phyloP scores from a whole-genome alignment of 1,284 basidiomycete species.

The Stygiomarasmius scandens region DNA sequence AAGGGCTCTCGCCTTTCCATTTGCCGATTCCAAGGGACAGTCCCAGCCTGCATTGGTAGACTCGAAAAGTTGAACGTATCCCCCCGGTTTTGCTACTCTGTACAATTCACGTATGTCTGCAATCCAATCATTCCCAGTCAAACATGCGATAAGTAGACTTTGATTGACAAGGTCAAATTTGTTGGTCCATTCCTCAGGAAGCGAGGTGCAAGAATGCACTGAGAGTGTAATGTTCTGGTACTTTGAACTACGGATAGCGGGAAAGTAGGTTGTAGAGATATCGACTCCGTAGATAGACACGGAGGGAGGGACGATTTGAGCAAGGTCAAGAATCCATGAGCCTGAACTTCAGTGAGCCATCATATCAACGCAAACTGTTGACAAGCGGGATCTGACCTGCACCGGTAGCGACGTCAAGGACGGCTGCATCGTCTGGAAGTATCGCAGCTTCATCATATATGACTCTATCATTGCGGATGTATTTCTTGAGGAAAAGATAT shows the following conservation, averaged over 20 bases:
- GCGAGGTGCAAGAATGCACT: slow-evolving; percentile 17
- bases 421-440: too few relatives aligned
- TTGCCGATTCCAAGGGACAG: neutral
- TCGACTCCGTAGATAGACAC: slow-evolving; percentile 20
- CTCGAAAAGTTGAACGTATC: slow-evolving; percentile 23
- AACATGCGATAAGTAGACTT: slow-evolving; percentile 20
- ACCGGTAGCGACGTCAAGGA: too few relatives aligned
- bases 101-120: slow-evolving; percentile 18
- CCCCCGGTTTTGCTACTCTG: slow-evolving; percentile 23
- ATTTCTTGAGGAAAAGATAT: too few relatives aligned
- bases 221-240: slow-evolving; percentile 16
- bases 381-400: too few relatives aligned
- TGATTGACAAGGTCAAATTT: slow-evolving; percentile 25
- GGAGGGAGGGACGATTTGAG: slow-evolving; percentile 5
- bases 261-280: slow-evolving; percentile 19
- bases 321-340: slow-evolving; percentile 10
- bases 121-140: slow-evolving; percentile 20
- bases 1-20: neutral
- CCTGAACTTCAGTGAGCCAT: neutral
- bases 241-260: slow-evolving; percentile 11
- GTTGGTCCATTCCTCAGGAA: slow-evolving; percentile 22
- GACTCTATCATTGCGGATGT: too few relatives aligned
- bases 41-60: neutral
- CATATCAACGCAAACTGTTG: too few relatives aligned
- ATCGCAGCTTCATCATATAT: too few relatives aligned